Percentiles rank a stretch among this genome's conserved stretches.
Conservation (phyloP, 129 eudicot genomes). For the Chrysanthemum lavandulifolium region DNA sequence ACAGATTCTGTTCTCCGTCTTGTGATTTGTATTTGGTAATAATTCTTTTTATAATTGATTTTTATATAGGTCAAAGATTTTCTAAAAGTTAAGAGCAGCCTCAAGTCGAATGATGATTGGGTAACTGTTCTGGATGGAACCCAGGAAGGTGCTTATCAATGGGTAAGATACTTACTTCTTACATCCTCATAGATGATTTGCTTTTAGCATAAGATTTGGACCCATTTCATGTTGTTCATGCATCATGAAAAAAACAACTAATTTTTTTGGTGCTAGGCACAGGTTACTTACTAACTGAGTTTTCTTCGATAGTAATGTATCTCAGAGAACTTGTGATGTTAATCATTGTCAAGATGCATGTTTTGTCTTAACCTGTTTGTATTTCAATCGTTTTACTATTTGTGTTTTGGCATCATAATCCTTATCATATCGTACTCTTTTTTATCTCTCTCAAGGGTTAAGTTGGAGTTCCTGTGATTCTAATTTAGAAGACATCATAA, state of each 20-base stretch:
- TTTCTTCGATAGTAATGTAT: neutral
- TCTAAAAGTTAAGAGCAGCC: constrained; percentile 67
- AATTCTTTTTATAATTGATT: constrained; percentile 4
- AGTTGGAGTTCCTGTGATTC: neutral
- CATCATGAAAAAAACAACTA: no score
- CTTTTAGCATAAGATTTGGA: neutral
- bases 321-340: neutral
- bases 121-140: constrained; percentile 90
- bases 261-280: neutral
- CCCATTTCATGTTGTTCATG: neutral
- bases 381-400: no score
- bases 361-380: no score
- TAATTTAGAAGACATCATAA: no score
- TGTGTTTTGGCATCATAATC: no score
- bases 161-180: constrained; percentile 59
- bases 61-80: constrained; percentile 63
- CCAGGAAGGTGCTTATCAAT: constrained; percentile 99
- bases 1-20: constrained; percentile 5
- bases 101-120: constrained; percentile 72
- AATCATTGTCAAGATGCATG: neutral
- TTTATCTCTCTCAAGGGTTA: constrained; percentile 5
- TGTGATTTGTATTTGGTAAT: neutral
- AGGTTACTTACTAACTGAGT: neutral
- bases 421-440: no score
- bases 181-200: neutral